Evolutionary conservation across 306 rosid genomes (phyloP).

Genomic region (Gastrolobium bilobum): DNA sequence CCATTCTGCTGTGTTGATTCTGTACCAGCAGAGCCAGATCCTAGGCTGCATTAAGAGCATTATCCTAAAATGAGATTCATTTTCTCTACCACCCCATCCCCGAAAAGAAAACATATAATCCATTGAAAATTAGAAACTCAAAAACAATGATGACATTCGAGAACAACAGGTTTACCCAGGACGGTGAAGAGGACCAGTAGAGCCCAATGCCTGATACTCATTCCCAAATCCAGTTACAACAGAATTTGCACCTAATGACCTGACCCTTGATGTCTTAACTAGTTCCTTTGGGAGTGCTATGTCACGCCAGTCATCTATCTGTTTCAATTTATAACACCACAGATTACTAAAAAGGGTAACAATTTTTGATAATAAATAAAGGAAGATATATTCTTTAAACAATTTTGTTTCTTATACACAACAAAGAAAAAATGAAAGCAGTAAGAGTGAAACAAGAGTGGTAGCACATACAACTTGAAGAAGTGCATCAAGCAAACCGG

Average conservation of each 20-base stretch:
- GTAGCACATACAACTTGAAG: constrained; percentile 87
- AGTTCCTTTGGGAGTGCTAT: constrained; percentile 83
- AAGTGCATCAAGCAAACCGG: constrained; percentile 96
- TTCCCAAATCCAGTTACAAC: constrained; percentile 87
- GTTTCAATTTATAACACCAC: constrained; percentile 44
- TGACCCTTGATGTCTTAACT: constrained; percentile 65
- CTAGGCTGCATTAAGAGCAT: constrained; percentile 60
- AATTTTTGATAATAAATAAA: not conserved
- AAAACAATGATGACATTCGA: constrained; percentile 5
- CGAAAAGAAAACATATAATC: constrained; percentile 16
- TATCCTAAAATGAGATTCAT: constrained; percentile 52
- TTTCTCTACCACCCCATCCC: constrained; percentile 28
- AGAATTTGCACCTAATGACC: constrained; percentile 81
- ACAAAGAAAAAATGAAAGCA: constrained; percentile 21
- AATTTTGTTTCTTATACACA: not conserved
- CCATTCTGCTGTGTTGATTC: constrained; percentile 67
- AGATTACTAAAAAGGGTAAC: not conserved
- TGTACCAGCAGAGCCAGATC: constrained; percentile 61
- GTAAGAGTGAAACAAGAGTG: not conserved
- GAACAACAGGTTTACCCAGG: constrained; percentile 64
- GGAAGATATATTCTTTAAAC: not conserved
- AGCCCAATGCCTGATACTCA: constrained; percentile 73
- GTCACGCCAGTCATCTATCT: constrained; percentile 99
- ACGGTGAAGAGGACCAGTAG: constrained; percentile 59
- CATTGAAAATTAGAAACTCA: constrained; percentile 36